Conservation (phyloP, 2,329 filamentous ascomycete genomes). For the Xylariaceae sp. region DNA sequence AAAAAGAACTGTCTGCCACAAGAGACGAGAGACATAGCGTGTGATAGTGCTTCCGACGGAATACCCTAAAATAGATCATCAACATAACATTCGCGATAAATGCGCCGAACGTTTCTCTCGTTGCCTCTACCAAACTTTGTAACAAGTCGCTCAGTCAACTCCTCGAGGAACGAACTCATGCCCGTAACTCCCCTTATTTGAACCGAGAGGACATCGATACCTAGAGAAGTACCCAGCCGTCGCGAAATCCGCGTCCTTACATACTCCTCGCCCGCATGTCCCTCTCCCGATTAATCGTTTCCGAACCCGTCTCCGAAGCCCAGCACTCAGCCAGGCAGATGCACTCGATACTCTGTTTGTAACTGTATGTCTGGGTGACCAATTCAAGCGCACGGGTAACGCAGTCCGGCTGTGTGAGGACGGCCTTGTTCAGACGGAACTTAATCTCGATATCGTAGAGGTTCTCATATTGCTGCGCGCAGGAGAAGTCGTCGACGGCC, state of each 20-base stretch:
- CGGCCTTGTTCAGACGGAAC: slow-evolving; percentile 14
- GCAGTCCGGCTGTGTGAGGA: slow-evolving; percentile 15
- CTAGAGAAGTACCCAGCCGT: not conserved
- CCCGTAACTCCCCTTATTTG: not conserved
- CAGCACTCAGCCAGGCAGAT: slow-evolving; percentile 19
- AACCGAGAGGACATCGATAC: not conserved
- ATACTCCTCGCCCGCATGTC: not conserved
- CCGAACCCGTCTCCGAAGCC: slow-evolving; percentile 3
- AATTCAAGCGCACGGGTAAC: slow-evolving; percentile 11
- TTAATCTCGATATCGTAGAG: slow-evolving; percentile 12
- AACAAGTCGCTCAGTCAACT: not conserved
- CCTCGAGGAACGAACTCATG: not conserved
- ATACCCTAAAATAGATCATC: not conserved
- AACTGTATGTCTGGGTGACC: not conserved
- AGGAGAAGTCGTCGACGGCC: slow-evolving; percentile 6
- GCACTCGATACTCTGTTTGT: slow-evolving; percentile 15
- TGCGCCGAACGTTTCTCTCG: not conserved
- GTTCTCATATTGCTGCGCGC: slow-evolving; percentile 8
- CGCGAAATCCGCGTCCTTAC: not conserved
- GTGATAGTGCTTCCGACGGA: no score
- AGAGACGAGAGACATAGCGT: no score
- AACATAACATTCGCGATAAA: not conserved
- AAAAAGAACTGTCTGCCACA: no score
- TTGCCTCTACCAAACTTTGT: not conserved
- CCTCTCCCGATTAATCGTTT: not conserved